Evolutionary conservation across 805 yeast species (phyloP).

Genomic region (Wickerhamomyces chaumierensis): DNA sequence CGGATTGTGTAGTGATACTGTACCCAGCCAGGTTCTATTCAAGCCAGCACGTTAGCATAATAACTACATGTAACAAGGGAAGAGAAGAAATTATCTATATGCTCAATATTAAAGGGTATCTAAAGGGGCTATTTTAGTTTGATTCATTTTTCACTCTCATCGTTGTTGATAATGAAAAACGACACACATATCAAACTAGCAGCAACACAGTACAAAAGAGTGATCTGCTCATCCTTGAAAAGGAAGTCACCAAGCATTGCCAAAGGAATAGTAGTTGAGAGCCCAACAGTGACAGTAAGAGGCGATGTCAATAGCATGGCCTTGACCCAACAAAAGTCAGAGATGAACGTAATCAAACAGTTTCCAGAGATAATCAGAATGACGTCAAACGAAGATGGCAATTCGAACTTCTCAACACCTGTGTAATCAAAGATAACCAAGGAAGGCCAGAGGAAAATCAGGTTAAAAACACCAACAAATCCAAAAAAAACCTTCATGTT

Average conservation of each 20-base stretch:
- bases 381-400: constrained; percentile 48
- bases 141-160: constrained; percentile 31
- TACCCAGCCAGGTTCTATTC: no score
- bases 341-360: constrained; percentile 67
- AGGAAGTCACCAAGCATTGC: constrained; percentile 88
- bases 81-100: no score
- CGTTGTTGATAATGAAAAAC: constrained; percentile 72
- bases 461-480: constrained; percentile 80
- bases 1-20: no score
- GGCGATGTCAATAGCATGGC: constrained; percentile 93
- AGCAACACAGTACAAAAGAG: constrained; percentile 60
- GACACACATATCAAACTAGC: constrained; percentile 74
- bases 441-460: constrained; percentile 74
- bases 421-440: constrained; percentile 50
- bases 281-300: constrained; percentile 88
- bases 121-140: no score
- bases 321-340: constrained; percentile 93
- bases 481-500: constrained; percentile 89
- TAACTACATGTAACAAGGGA: no score
- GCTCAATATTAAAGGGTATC: no score
- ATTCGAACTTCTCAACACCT: constrained; percentile 59
- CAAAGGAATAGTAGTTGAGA: constrained; percentile 86
- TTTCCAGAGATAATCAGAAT: constrained; percentile 48
- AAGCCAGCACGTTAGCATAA: no score
- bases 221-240: constrained; percentile 51